Conservation (phyloP, 345 rosid genomes). For the Stellera chamaejasme region DNA sequence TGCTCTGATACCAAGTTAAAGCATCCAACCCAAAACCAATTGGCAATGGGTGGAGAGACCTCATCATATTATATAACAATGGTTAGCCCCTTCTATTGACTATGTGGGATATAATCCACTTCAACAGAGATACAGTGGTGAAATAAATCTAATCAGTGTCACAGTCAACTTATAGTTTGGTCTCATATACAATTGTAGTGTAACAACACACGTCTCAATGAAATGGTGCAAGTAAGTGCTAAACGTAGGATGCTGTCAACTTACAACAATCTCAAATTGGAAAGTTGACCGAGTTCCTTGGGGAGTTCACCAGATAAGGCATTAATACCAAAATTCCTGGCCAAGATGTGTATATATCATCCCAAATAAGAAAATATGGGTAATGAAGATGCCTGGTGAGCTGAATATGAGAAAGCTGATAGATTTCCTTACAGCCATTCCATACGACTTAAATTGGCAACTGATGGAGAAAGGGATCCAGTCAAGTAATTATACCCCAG, state of each 20-base stretch:
- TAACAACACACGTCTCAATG: background rate
- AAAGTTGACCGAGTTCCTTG: constrained; percentile 53
- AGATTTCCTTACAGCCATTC: constrained; percentile 46
- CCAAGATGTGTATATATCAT: background rate
- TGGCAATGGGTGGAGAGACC: no score
- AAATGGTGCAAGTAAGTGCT: constrained; percentile 5
- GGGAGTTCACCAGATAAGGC: constrained; percentile 61
- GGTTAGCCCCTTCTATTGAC: no score
- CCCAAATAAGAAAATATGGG: background rate
- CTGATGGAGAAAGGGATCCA: constrained; percentile 39
- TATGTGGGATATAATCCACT: no score
- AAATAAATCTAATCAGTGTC: background rate
- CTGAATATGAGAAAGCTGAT: background rate
- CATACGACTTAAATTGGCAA: constrained; percentile 42
- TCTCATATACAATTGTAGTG: no score
- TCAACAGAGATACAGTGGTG: no score
- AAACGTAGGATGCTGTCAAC: constrained; percentile 12
- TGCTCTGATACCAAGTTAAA: no score
- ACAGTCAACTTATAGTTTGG: background rate
- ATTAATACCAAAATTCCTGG: constrained; percentile 49
- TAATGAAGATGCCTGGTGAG: background rate
- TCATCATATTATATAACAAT: no score
- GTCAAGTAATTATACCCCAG: constrained; percentile 39
- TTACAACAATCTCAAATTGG: constrained; percentile 42
- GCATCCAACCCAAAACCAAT: no score